These are phyloP conservation scores for Neopestalotiopsis sp. DNA, from an alignment of 2,329 filamentous ascomycete genomes.

Conservation along the genomic window DNA sequence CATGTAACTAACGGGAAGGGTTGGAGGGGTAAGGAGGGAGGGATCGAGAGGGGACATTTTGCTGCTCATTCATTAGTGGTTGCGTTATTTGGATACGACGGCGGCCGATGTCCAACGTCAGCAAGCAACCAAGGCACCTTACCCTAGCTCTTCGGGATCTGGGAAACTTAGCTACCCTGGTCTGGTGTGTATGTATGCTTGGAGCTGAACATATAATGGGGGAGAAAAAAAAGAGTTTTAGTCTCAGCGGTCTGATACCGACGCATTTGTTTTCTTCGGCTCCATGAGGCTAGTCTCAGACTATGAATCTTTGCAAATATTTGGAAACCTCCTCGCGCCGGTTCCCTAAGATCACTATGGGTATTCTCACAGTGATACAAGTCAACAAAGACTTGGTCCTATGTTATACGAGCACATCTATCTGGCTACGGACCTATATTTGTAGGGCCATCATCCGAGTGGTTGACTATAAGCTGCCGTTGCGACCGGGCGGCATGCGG, in stretches of 20 bases:
- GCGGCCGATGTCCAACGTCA: constrained; percentile 20
- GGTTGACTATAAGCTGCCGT: constrained; percentile 42
- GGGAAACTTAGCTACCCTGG: constrained; percentile 10
- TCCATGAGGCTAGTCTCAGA: too few relatives aligned
- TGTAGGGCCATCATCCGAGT: background rate
- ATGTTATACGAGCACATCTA: background rate
- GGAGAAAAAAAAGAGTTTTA: too few relatives aligned
- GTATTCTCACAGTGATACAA: too few relatives aligned
- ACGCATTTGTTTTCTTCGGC: too few relatives aligned
- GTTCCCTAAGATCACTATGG: too few relatives aligned
- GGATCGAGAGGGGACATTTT: background rate
- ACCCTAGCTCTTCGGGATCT: background rate
- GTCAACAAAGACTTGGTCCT: too few relatives aligned
- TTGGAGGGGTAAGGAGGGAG: too few relatives aligned
- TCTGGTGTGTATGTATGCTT: background rate
- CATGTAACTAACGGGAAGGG: too few relatives aligned
- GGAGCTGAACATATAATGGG: background rate
- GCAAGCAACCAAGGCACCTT: constrained; percentile 6
- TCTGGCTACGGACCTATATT: background rate
- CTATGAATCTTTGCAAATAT: too few relatives aligned
- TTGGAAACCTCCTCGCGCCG: too few relatives aligned
- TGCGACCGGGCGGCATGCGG: constrained; percentile 57
- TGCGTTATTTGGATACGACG: background rate
- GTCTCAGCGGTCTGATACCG: too few relatives aligned
- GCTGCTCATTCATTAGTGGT: background rate